Evolutionary conservation across 306 rosid genomes (phyloP), one percentile per base, ranked within the genome.

Genomic region (Quercus agrifolia): DNA sequence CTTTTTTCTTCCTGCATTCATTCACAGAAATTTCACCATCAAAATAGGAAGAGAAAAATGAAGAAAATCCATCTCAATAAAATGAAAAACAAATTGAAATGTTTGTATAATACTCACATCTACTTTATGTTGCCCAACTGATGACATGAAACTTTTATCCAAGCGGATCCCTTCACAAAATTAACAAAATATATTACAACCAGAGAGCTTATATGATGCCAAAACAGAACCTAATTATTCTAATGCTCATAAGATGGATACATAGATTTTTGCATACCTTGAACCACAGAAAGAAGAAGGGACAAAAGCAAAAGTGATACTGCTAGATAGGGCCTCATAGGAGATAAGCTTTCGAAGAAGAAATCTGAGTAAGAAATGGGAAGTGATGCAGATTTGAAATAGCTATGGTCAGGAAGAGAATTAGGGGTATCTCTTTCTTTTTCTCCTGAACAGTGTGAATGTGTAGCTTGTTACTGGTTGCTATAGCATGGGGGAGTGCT

Each of bases 111-210:
- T 51, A 84, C 91, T 54, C 76, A 88, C 94, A 4, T 79, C 84
- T 46, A 80, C 82, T 82, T 84, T 84, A 12, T 78, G 85, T 52
- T 79, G 87, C 73, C 46, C 77, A 62, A 76, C 69, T 70, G 77
- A 71, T 70, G 77, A 71, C 61, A 69, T 77, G 61, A 86, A 75
- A 56, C 73, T 87, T 79, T 87, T 89, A 31, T 78, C 89, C 87
- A 86, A 74, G 59, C 97, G 93, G 73, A 92, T 88, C 68, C 97
- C 98, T 92, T 77, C 72, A 84, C 23, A 81, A n/a, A 83, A 59
- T 19, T 6, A 73, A 21, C 11, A 74, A 54, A 73, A 57, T 35
- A 55, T 9, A 25, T 74, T 76, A 80, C 62, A 81, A 70, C 68
- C 57, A 19, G 38, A 19, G 38, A 33, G 17, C 3, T 27, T 41